phyloP scores from a whole-genome alignment of 2,329 filamentous ascomycete genomes.

The Fusarium sp. region DNA sequence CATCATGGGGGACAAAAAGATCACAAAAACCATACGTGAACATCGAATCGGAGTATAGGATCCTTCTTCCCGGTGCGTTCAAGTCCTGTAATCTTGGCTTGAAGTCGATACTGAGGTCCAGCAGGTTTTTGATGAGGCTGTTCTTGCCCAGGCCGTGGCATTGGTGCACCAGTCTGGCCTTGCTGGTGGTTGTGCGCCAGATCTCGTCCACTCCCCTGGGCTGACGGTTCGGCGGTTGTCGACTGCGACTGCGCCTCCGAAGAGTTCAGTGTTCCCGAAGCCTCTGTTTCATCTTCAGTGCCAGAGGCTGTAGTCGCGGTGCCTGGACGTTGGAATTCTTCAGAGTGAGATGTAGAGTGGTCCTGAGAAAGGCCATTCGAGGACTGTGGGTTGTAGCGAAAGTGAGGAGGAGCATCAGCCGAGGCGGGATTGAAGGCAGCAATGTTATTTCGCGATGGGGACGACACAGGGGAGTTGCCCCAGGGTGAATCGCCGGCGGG shows the following conservation, averaged over 20 bases:
- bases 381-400: constrained; percentile 59
- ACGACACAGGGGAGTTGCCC: constrained; percentile 66
- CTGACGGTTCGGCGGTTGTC: constrained; percentile 27
- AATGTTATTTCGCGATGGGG: constrained; percentile 62
- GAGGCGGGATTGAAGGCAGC: constrained; percentile 59
- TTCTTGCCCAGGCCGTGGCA: constrained; percentile 51
- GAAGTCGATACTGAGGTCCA: constrained; percentile 83
- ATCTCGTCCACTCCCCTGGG: constrained; percentile 26
- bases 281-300: constrained; percentile 57
- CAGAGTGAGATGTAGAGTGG: constrained; percentile 51
- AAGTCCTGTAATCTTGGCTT: constrained; percentile 93
- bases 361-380: constrained; percentile 60
- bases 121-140: constrained; percentile 69
- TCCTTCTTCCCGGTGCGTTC: constrained; percentile 97
- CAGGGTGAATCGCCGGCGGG: constrained; percentile 67
- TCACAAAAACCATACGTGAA: constrained; percentile 76
- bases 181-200: constrained; percentile 50
- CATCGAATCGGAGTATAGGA: constrained; percentile 93
- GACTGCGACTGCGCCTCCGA: constrained; percentile 39
- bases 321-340: constrained; percentile 61
- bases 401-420: constrained; percentile 58
- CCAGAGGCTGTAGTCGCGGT: constrained; percentile 62
- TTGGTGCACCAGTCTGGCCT: constrained; percentile 36
- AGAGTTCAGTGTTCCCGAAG: constrained; percentile 48
- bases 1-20: not conserved